phyloP scores from a whole-genome alignment of 805 yeast species.

The Komagataella pastoris region DNA sequence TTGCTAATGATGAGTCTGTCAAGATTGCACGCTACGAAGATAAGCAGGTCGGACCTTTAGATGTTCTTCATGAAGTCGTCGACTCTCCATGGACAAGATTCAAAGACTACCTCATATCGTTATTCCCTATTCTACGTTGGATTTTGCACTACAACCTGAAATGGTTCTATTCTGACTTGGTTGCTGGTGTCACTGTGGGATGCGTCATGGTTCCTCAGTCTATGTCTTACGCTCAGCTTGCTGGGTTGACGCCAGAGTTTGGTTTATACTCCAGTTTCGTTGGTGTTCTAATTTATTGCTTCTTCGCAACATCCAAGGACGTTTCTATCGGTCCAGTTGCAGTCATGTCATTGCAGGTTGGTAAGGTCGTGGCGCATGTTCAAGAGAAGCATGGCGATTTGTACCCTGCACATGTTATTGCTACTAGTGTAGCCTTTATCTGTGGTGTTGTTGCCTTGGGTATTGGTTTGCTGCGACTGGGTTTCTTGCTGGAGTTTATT shows the following conservation, averaged over 20 bases:
- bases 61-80: constrained; percentile 14
- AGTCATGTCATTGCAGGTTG: constrained; percentile 81
- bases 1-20: neutral
- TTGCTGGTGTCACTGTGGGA: constrained; percentile 92
- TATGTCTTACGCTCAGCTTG: constrained; percentile 88
- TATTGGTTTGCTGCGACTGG: constrained; percentile 70
- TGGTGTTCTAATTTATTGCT: constrained; percentile 78
- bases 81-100: constrained; percentile 20
- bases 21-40: constrained; percentile 11
- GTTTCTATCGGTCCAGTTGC: constrained; percentile 96
- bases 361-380: constrained; percentile 61
- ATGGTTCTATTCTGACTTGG: constrained; percentile 74
- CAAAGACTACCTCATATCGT: constrained; percentile 36
- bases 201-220: constrained; percentile 89
- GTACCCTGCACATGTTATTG: constrained; percentile 58
- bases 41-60: constrained; percentile 11
- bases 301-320: constrained; percentile 92
- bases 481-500: constrained; percentile 79
- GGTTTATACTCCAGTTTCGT: constrained; percentile 88
- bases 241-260: constrained; percentile 68
- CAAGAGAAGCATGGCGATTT: constrained; percentile 22
- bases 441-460: constrained; percentile 83
- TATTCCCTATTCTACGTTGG: constrained; percentile 81
- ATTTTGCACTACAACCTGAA: constrained; percentile 65
- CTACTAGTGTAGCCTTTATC: constrained; percentile 63